Evolutionary conservation across 257 asterid genomes (phyloP).

Genomic region (Solanum pinnatisectum): DNA sequence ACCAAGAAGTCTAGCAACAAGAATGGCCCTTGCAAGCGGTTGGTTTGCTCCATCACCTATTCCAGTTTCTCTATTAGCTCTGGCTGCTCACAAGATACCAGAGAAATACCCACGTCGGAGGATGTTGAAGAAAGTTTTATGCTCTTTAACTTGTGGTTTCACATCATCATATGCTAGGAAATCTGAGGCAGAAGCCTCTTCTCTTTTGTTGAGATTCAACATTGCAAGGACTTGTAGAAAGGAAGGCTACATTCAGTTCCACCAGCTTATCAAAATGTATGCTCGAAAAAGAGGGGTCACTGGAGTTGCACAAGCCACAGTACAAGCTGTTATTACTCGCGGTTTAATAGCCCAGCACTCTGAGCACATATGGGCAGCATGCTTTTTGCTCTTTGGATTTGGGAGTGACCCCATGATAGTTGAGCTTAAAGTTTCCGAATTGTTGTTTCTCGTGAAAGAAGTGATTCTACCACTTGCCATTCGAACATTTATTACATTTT

Average conservation of each 20-base stretch:
- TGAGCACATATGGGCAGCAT: constrained; percentile 82
- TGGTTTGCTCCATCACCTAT: constrained; percentile 87
- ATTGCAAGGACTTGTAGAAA: constrained; percentile 42
- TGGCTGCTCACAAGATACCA: constrained; percentile 73
- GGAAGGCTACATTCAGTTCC: constrained; percentile 52
- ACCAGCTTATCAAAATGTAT: constrained; percentile 40
- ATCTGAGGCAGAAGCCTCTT: constrained; percentile 68
- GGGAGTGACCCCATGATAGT: constrained; percentile 61
- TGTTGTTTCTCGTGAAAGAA: constrained; percentile 55
- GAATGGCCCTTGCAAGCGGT: constrained; percentile 85
- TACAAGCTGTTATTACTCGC: constrained; percentile 43
- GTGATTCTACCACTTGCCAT: constrained; percentile 62
- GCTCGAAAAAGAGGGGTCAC: constrained; percentile 49
- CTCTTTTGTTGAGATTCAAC: constrained; percentile 47
- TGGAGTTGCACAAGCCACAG: constrained; percentile 59
- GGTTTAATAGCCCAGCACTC: constrained; percentile 35
- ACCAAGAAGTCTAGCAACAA: constrained; percentile 76
- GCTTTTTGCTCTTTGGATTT: constrained; percentile 59
- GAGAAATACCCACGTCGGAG: constrained; percentile 51
- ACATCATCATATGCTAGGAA: constrained; percentile 52
- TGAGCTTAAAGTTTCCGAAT: constrained; percentile 49
- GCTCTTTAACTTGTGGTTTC: constrained; percentile 59
- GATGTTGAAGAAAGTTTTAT: constrained; percentile 51
- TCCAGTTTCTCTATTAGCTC: constrained; percentile 49
- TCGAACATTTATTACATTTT: constrained; percentile 48